Evolutionary conservation across 1,284 basidiomycete genomes (phyloP), one percentile per base, ranked within the genome.

Genomic region (Moesziomyces parantarcticus): DNA sequence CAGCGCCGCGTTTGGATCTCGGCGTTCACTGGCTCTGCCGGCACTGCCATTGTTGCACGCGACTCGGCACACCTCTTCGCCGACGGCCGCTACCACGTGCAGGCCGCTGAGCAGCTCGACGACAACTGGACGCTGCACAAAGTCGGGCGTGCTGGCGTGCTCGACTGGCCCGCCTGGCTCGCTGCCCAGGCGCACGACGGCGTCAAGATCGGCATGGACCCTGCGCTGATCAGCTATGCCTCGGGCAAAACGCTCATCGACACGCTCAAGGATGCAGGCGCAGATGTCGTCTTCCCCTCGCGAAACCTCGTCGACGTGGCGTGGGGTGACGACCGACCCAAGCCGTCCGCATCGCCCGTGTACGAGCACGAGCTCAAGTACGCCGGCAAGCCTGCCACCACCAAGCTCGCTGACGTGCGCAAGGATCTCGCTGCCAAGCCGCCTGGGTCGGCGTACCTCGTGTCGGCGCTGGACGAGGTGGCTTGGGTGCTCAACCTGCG

Each of bases 61-160:
- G 59, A 91, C 75, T 71, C 79, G 13, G 73, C 76, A 14, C 78
- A 82, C 36, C 87, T 97, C 26, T 88, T 95, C 71, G 91, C 90
- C 21, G 94, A 97, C 84, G 92, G 93, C 25, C 88, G 93, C 26
- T 97, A 97, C 84, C 96, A 92, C 90, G 82, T 91, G 1, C 93
- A 94, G 85, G 93, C 94, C 7, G 87, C 87, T 10, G 86, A 89
- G 13, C 89, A 95, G 81, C 85, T 94, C 18, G 92, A 94, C 81
- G 71, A 84, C 20, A 90, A 92, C 71, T 97, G 94, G 94, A 86
- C 87, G 14, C 78, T 95, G 39, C 87, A 93, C 55, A 86, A 87
- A 54, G 89, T 90, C 2, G 93, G 92, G 16, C 56, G 56, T 18
- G 51, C 47, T n/a, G 67, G 68, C n/a, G 78, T 79, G 11, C 45